Evolutionary conservation across 768 basidiomycete species (phyloP).

Genomic region (Suillus occidentalis): DNA sequence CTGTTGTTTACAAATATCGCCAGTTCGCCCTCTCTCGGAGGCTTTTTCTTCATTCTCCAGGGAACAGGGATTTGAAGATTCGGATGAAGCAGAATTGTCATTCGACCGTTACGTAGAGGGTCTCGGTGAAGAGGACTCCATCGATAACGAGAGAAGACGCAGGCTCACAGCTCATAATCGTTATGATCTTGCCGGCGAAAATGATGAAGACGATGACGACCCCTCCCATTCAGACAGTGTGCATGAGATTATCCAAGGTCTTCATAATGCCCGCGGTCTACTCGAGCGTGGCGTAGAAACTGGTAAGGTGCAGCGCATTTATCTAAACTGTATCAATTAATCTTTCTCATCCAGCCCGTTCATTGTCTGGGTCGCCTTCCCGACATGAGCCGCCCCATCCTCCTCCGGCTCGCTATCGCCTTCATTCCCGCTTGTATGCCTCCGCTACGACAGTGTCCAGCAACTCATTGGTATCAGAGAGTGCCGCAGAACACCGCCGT

Average conservation of each 20-base stretch:
- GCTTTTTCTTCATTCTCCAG: background rate
- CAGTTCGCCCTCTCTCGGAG: background rate
- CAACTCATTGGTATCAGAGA: conserved; percentile 46
- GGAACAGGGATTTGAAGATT: background rate
- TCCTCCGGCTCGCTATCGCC: conserved; percentile 1
- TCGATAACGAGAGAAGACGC: background rate
- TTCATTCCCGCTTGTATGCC: conserved; percentile 19
- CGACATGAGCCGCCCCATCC: background rate
- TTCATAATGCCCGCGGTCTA: conserved; percentile 3
- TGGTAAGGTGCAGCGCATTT: background rate
- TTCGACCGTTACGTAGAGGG: background rate
- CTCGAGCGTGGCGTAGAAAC: conserved; percentile 6
- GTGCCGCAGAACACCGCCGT: conserved; percentile 41
- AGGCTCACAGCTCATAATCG: background rate
- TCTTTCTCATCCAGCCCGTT: conserved; percentile 1
- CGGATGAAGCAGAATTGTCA: background rate
- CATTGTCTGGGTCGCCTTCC: conserved; percentile 1
- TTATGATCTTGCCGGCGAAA: background rate
- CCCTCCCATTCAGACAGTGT: background rate
- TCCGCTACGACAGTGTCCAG: conserved; percentile 30
- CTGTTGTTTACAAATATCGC: background rate
- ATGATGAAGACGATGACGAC: background rate
- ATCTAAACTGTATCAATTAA: background rate
- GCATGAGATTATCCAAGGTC: background rate
- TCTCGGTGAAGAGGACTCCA: background rate